Conservation (phyloP, 23 red algal species). For the Agarophyton chilense region DNA sequence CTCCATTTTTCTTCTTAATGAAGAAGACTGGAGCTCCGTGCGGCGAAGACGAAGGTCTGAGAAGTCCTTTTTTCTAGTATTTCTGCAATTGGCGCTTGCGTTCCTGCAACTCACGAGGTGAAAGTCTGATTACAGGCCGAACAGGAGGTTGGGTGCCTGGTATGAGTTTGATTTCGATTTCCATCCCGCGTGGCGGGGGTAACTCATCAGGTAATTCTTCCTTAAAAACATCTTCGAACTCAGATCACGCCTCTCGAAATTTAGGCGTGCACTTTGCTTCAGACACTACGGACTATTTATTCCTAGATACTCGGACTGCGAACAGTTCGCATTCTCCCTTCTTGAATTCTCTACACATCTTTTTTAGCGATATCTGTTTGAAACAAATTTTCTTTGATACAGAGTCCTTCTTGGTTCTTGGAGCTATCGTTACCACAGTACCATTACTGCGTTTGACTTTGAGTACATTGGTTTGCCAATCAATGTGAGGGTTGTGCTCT, state of each 20-base stretch:
- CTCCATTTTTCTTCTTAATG: constrained; percentile 42
- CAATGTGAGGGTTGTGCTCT: too few species aligned
- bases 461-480: too few species aligned
- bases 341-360: too few species aligned
- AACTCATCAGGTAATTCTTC: too few species aligned
- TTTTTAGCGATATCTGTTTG: too few species aligned
- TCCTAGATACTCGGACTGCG: not conserved
- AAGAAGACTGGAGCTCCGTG: too few species aligned
- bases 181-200: not conserved
- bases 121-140: not conserved
- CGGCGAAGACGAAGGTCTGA: constrained; percentile 44
- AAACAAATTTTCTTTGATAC: too few species aligned
- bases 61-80: not conserved
- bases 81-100: not conserved
- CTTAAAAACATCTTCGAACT: not conserved
- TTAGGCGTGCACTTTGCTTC: not conserved
- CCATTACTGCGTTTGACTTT: too few species aligned
- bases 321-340: not conserved
- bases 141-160: not conserved
- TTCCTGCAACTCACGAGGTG: not conserved
- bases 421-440: too few species aligned
- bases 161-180: not conserved
- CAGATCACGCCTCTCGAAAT: not conserved
- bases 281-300: not conserved
- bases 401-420: too few species aligned